Conservation (phyloP, 768 basidiomycete species). For the Naganishia randhawae region DNA sequence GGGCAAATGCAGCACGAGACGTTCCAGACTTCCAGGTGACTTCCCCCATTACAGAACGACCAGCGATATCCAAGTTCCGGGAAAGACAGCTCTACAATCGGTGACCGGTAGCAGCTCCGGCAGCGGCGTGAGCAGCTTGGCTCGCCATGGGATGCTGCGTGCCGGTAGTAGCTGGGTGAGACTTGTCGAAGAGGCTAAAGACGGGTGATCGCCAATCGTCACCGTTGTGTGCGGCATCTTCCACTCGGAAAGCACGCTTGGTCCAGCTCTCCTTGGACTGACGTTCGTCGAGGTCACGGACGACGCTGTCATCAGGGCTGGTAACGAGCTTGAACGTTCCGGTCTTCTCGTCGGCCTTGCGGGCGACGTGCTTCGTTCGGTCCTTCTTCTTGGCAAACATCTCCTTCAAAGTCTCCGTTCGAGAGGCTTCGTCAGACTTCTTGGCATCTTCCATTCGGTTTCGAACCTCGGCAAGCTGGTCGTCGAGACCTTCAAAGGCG, state of each 20-base stretch:
- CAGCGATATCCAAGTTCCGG: not conserved
- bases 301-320: constrained; percentile 54
- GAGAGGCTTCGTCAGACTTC: constrained; percentile 45
- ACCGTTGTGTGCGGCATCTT: constrained; percentile 54
- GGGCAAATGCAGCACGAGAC: constrained; percentile 6
- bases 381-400: constrained; percentile 52
- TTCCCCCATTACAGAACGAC: not conserved
- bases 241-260: constrained; percentile 57
- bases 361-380: constrained; percentile 54
- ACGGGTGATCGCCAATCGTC: constrained; percentile 58
- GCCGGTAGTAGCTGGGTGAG: constrained; percentile 48
- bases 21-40: not conserved
- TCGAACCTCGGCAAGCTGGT: constrained; percentile 79
- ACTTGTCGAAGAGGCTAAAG: constrained; percentile 48
- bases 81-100: not conserved
- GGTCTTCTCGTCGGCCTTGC: constrained; percentile 46
- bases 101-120: constrained; percentile 4
- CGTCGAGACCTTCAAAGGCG: constrained; percentile 80
- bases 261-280: constrained; percentile 65
- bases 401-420: constrained; percentile 42
- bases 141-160: constrained; percentile 34
- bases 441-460: constrained; percentile 62
- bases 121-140: constrained; percentile 21
- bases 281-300: constrained; percentile 32
- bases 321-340: constrained; percentile 36